Evolutionary conservation across 306 rosid species (phyloP), one percentile per base, ranked within the genome.

Genomic region (Fragaria iinumae): DNA sequence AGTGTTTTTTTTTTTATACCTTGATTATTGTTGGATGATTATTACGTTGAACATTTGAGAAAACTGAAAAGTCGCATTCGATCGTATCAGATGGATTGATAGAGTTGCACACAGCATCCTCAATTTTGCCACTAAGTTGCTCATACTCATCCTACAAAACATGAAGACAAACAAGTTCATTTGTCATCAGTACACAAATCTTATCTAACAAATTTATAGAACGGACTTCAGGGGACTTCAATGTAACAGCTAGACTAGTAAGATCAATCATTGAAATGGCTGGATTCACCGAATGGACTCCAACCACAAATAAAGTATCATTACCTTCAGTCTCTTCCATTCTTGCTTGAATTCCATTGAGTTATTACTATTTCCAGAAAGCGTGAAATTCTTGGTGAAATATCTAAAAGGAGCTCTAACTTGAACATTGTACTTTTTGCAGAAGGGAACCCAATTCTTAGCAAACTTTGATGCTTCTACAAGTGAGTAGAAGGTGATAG

Each of bases 361-460:
- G 1, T 5, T 14, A 7, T 32, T 29, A 23, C 9, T 45, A 16
- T 34, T 17, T 65, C 27, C 52, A 13, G 38, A 32, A 29, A 17
- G 13, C 12, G 3, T 55, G 4, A 25, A 4, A 11, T 27, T 50
- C 1, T 21, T 25, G 62, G 66, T 49, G 75, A 91, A 89, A 77
- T 83, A 89, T 74, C 86, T 83, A 45, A 84, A 78, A 5, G 96
- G 96, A 50, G 89, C 93, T 75, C 96, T 87, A 36, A 81, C 62
- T 80, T 80, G 88, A 60, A 89, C 75, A 0, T 73, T 7, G 75
- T 80, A 77, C 67, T 87, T 89, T 71, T 80, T 91, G 56, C 96
- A 91, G 17, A 89, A 91, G 6, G 93, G 90, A 12, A 87, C 71
- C 96, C 93, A 89, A 69, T 76, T 76, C 80, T 67, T 71, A 2